A percentile compares a stretch with the other conserved stretches of the same genome.
phyloP scores from a whole-genome alignment of 2,329 filamentous ascomycete genomes.

The Lachnellula hyalina region DNA sequence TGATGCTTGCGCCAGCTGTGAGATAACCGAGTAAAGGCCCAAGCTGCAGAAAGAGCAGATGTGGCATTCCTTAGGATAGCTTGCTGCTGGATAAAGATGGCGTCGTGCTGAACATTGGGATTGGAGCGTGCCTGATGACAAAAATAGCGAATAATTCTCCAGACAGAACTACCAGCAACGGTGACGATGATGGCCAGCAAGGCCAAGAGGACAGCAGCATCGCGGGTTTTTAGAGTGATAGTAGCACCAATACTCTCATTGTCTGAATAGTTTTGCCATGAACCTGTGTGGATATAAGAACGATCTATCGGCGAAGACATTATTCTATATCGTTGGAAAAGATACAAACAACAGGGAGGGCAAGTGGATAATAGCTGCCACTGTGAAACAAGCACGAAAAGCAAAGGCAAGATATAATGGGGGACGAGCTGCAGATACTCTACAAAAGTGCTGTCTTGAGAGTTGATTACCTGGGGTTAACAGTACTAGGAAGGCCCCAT shows the following conservation, averaged over 20 bases:
- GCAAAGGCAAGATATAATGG: too few species aligned
- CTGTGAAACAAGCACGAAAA: too few species aligned
- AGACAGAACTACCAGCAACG: background rate
- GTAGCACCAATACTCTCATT: background rate
- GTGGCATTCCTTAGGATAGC: conserved; percentile 4
- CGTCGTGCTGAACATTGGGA: background rate
- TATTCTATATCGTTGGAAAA: background rate
- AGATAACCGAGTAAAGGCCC: conserved; percentile 1
- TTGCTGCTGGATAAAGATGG: conserved; percentile 6
- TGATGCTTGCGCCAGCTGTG: conserved; percentile 7
- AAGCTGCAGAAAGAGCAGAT: background rate
- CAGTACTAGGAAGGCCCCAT: too few species aligned
- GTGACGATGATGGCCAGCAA: conserved; percentile 9
- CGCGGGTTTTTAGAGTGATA: background rate
- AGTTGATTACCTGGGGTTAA: too few species aligned
- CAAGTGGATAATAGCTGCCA: too few species aligned
- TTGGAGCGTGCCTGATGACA: conserved; percentile 6
- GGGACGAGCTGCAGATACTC: too few species aligned
- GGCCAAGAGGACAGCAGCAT: conserved; percentile 1
- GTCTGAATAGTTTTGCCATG: conserved; percentile 4
- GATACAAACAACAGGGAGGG: too few species aligned
- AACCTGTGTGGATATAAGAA: conserved; percentile 3
- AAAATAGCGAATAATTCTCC: conserved; percentile 5
- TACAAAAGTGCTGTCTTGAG: too few species aligned
- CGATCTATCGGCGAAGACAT: background rate